Conservation (phyloP, 1,284 basidiomycete species). For the Ganoderma resinaceum region DNA sequence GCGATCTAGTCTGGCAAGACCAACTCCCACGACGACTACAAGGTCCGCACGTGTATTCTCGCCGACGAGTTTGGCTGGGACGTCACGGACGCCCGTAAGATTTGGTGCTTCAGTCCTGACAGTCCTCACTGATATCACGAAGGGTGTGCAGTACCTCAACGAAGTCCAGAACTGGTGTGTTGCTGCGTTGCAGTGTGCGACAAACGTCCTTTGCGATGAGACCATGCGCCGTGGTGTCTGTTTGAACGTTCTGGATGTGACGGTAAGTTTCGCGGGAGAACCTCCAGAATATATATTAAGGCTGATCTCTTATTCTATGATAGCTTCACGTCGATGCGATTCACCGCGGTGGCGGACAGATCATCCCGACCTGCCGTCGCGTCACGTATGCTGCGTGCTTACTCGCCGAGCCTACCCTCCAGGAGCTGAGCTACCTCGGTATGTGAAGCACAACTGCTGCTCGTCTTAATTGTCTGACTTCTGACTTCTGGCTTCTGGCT, state of each 20-base stretch:
- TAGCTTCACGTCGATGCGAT: conserved; percentile 98
- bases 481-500: conserved; percentile 2
- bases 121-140: conserved; percentile 98
- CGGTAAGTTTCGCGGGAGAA: conserved; percentile 56
- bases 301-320: conserved; percentile 11
- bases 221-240: conserved; percentile 99
- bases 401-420: conserved; percentile 90
- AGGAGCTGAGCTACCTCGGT: conserved; percentile 97
- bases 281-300: conserved; percentile 5
- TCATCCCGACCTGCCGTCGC: conserved; percentile 96
- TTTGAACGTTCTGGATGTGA: conserved; percentile 96
- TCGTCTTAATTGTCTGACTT: conserved; percentile 2
- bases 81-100: conserved; percentile 99
- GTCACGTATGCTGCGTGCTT: conserved; percentile 96
- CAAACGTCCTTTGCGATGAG: conserved; percentile 96
- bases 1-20: conserved; percentile 93
- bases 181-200: conserved; percentile 99
- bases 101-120: conserved; percentile 99
- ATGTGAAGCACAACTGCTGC: conserved; percentile 26
- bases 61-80: conserved; percentile 99
- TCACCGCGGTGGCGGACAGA: conserved; percentile 99
- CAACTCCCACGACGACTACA: conserved; percentile 96
- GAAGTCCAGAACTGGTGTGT: conserved; percentile 99
- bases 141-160: conserved; percentile 97
- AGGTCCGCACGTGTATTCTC: conserved; percentile 92